These are phyloP conservation scores for Termitomyces eurrhizus DNA, from an alignment of 768 basidiomycete species.

Conservation along the genomic window DNA sequence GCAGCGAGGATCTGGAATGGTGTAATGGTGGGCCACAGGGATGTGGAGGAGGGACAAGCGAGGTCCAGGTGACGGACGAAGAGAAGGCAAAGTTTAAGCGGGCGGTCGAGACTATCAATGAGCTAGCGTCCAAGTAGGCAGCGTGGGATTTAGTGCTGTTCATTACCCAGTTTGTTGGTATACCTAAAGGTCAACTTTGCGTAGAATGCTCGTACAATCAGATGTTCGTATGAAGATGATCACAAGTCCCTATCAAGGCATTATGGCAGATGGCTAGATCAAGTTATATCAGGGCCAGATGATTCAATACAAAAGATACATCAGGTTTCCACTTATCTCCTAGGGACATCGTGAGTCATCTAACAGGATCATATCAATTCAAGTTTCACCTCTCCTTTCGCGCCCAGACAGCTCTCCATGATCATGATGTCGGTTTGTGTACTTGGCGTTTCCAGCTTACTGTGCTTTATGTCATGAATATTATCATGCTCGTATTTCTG, in stretches of 20 bases:
- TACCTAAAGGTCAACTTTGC: no score
- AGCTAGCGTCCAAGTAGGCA: constrained; percentile 33
- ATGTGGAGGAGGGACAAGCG: constrained; percentile 48
- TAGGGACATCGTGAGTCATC: no score
- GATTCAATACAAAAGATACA: no score
- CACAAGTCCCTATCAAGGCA: no score
- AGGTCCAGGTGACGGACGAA: constrained; percentile 48
- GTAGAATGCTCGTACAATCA: no score
- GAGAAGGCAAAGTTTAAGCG: constrained; percentile 65
- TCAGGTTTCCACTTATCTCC: no score
- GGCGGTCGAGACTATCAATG: constrained; percentile 64
- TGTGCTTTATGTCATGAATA: no score
- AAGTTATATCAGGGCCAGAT: no score
- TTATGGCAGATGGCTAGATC: no score
- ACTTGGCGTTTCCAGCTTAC: not conserved
- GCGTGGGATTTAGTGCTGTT: not conserved
- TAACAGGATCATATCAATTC: not conserved
- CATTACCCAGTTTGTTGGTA: no score
- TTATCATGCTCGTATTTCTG: not conserved
- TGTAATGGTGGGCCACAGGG: constrained; percentile 58
- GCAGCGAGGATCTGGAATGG: constrained; percentile 57
- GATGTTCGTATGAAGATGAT: no score
- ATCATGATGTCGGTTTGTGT: not conserved
- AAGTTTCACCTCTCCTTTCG: not conserved
- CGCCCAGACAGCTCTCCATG: not conserved